phyloP scores from a whole-genome alignment of 768 basidiomycete species.

The Mycena belliarum region DNA sequence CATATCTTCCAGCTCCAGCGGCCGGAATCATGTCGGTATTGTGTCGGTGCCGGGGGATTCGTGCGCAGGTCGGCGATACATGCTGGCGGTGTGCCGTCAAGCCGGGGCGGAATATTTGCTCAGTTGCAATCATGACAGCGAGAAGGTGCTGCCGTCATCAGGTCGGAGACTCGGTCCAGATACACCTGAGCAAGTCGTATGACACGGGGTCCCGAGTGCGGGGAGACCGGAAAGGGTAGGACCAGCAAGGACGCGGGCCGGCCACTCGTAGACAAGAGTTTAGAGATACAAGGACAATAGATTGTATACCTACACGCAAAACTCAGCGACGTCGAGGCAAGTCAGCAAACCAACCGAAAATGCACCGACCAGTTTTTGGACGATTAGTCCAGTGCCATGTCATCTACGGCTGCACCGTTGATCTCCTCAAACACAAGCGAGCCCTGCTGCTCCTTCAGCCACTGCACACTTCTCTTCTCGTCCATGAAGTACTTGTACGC shows the following conservation, averaged over 20 bases:
- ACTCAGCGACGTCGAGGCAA: slow-evolving; percentile 1
- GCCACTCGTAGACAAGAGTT: slow-evolving; percentile 9
- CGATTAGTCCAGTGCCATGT: slow-evolving; percentile 35
- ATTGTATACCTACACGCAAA: slow-evolving; percentile 1
- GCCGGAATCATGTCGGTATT: slow-evolving; percentile 11
- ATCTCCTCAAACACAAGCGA: slow-evolving; percentile 75
- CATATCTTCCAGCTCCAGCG: background rate
- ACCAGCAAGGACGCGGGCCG: background rate
- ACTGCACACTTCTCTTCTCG: slow-evolving; percentile 89
- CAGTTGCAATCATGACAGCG: background rate
- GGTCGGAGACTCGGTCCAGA: background rate
- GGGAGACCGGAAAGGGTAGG: background rate
- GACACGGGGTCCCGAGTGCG: background rate
- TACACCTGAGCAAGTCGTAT: background rate
- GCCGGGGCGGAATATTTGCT: background rate
- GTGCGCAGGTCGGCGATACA: background rate
- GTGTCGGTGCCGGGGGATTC: slow-evolving; percentile 8
- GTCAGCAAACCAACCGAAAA: background rate
- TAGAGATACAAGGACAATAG: slow-evolving; percentile 12
- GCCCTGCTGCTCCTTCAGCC: slow-evolving; percentile 85
- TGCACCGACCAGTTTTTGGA: background rate
- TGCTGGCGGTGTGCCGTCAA: background rate
- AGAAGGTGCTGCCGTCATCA: background rate
- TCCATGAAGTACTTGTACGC: slow-evolving; percentile 93
- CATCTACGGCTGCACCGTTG: slow-evolving; percentile 32